A percentile compares a stretch with the other conserved stretches of the same genome.
Evolutionary conservation across 352 stramenopile genomes (phyloP).

Genomic region (Pilasporangium apinafurcum): DNA sequence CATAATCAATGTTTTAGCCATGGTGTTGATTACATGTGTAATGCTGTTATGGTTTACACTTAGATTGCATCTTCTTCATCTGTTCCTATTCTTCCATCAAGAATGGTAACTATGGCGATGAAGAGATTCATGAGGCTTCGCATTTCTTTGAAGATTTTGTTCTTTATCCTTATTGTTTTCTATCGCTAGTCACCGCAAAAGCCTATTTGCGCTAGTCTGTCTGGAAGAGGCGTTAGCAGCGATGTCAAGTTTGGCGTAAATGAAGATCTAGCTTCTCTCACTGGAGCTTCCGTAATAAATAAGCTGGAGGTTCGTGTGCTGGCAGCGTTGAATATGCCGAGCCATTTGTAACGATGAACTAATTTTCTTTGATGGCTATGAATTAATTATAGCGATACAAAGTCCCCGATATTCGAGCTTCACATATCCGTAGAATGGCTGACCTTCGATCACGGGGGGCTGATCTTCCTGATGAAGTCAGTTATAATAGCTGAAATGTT

Average conservation of each 20-base stretch:
- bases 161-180: too few species aligned
- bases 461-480: constrained; percentile 22
- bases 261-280: background rate
- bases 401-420: constrained; percentile 51
- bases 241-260: background rate
- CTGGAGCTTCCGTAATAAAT: background rate
- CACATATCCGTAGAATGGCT: constrained; percentile 63
- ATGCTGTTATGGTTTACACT: background rate
- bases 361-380: background rate
- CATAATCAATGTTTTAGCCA: too few species aligned
- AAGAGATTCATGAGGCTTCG: background rate
- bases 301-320: constrained; percentile 16
- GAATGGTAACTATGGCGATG: constrained; percentile 32
- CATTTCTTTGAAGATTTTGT: background rate
- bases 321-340: too few species aligned
- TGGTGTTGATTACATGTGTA: background rate
- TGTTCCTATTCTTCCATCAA: constrained; percentile 35
- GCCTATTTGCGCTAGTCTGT: background rate
- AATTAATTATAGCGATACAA: constrained; percentile 32
- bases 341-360: too few species aligned
- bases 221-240: constrained; percentile 19
- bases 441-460: constrained; percentile 33
- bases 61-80: constrained; percentile 20
- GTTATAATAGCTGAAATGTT: background rate
- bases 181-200: constrained; percentile 45